Evolutionary conservation across 805 yeast genomes (phyloP).

Genomic region (Hanseniaspora occidentalis): DNA sequence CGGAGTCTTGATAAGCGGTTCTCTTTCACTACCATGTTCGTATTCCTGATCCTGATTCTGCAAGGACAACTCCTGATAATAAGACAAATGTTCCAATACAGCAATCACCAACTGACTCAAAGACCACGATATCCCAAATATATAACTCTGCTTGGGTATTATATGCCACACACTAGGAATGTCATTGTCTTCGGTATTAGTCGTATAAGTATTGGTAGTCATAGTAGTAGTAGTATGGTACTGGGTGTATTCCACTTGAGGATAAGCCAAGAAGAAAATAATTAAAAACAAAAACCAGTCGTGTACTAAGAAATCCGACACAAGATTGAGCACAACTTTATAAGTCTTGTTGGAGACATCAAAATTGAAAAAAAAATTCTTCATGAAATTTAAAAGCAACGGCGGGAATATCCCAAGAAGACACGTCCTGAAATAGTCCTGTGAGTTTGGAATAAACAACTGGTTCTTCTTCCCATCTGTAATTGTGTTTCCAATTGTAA

Average conservation of each 20-base stretch:
- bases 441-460: conserved; percentile 25
- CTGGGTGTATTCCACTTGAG: conserved; percentile 19
- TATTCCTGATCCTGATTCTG: conserved; percentile 1
- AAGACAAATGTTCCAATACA: conserved; percentile 15
- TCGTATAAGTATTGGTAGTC: too few species aligned
- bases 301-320: conserved; percentile 22
- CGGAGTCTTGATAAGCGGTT: neutral
- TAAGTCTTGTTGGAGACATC: conserved; percentile 13
- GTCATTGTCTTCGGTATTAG: neutral
- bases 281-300: conserved; percentile 27
- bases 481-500: conserved; percentile 1
- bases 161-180: conserved; percentile 24
- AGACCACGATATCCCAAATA: conserved; percentile 28
- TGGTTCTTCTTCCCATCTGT: neutral
- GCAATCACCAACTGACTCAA: conserved; percentile 22
- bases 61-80: conserved; percentile 16
- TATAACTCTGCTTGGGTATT: conserved; percentile 28
- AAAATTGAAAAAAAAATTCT: conserved; percentile 17
- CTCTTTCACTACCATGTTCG: neutral
- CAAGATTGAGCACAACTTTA: conserved; percentile 18
- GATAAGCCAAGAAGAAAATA: conserved; percentile 27
- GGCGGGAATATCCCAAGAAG: conserved; percentile 27
- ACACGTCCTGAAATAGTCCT: conserved; percentile 29
- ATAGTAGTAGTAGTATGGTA: neutral
- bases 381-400: conserved; percentile 21